phyloP scores from a whole-genome alignment of 331 rosid species.

The Rosa hybrid region DNA sequence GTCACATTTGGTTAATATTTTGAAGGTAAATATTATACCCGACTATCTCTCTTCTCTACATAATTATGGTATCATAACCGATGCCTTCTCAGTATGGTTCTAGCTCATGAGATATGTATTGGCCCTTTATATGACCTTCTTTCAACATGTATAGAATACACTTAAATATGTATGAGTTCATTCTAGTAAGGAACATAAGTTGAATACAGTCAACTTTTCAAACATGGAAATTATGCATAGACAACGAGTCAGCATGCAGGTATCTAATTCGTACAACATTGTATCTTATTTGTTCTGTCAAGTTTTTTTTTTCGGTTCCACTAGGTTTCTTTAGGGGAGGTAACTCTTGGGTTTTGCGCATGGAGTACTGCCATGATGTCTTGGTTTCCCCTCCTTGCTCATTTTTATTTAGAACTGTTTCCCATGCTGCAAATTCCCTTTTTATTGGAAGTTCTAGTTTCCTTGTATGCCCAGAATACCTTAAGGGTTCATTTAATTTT shows the following conservation, averaged over 20 bases:
- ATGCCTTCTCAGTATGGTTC: not conserved
- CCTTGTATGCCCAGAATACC: constrained; percentile 20
- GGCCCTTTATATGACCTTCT: not conserved
- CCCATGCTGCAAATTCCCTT: constrained; percentile 6
- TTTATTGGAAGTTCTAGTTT: constrained; percentile 6
- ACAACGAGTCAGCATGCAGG: not conserved
- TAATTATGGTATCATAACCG: not conserved
- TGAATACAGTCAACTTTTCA: not conserved
- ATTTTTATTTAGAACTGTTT: not conserved
- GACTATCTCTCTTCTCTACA: not conserved
- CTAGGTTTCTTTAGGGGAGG: not conserved
- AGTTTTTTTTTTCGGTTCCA: not conserved
- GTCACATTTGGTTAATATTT: constrained; percentile 63
- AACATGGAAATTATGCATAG: not conserved
- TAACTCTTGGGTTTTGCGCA: not conserved
- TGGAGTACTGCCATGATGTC: not conserved
- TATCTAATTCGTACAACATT: not conserved
- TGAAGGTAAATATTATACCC: constrained; percentile 54
- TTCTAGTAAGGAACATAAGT: not conserved
- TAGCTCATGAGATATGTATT: not conserved
- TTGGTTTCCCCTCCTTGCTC: not conserved
- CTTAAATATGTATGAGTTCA: not conserved
- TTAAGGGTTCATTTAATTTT: constrained; percentile 17
- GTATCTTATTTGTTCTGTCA: not conserved
- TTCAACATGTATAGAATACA: not conserved